Conservation (phyloP, 192 early-diverging fungal species). For the Coemansia sp. region DNA sequence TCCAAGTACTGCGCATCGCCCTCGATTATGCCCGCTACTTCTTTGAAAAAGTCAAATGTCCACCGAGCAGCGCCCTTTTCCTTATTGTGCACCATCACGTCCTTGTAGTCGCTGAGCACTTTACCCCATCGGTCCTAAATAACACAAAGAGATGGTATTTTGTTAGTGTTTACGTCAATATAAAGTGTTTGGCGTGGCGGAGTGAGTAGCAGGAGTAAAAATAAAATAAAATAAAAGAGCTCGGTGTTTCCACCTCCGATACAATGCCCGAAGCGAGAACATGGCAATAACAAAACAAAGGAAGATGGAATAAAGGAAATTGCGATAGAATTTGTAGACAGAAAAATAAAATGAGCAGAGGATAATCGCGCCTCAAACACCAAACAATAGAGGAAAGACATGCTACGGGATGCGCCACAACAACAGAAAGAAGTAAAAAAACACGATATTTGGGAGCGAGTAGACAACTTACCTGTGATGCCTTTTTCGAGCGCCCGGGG, state of each 20-base stretch:
- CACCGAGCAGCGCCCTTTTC: conserved; percentile 57
- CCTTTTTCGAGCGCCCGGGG: conserved; percentile 54
- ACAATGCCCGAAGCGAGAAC: not conserved
- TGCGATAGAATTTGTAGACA: not conserved
- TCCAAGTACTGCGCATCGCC: conserved; percentile 50
- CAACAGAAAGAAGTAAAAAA: not conserved
- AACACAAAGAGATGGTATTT: too few relatives aligned
- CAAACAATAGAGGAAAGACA: not conserved
- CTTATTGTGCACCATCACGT: conserved; percentile 55
- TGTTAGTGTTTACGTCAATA: too few relatives aligned
- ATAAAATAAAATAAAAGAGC: not conserved
- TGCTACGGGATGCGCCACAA: not conserved
- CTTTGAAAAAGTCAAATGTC: conserved; percentile 58
- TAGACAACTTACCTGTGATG: conserved; percentile 44
- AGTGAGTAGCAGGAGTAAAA: too few relatives aligned
- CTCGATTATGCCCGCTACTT: conserved; percentile 50
- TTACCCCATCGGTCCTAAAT: conserved; percentile 58
- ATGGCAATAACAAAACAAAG: not conserved
- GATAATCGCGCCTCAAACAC: not conserved
- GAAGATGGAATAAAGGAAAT: not conserved
- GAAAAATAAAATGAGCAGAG: conserved; percentile 7
- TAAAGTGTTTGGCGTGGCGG: too few relatives aligned
- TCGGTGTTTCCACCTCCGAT: not conserved
- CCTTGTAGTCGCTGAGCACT: conserved; percentile 57
- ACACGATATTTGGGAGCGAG: not conserved